Evolutionary conservation across 2,329 filamentous ascomycete species (phyloP), one percentile per base, ranked within the genome.

Genomic region (Fusarium sp.): DNA sequence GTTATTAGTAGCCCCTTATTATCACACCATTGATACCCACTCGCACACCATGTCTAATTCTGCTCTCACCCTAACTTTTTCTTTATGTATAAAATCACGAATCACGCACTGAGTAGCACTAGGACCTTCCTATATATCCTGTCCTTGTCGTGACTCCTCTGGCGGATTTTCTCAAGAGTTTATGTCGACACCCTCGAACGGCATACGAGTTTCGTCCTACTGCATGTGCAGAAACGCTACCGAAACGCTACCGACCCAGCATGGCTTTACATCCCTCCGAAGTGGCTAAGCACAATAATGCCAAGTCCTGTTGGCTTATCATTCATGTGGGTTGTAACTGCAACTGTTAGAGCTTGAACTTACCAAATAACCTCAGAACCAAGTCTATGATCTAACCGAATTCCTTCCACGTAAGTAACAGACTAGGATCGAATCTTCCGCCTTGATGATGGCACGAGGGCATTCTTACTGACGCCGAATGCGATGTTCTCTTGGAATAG

Each of bases 291-390:
- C 70, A 72, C 47, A 72, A 70, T 5, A 59, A 40, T 7, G 42
- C 61, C n/a, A 50, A 56, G 11, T 72, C 70, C 1, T 72, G 70
- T 62, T 72, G 70, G 70, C 35, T 72, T 6, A 59, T 73, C 3
- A 73, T 72, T 16, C 70, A 72, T 42, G 70, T 27, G 62, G 35
- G 61, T 70, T 31, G 8, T 38, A 3, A 62, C 35, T 27, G 11
- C 14, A 13, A 38, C 24, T 13, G 0, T 0, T 4, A 16, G 3
- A 2, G 4, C 7, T 29, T 5, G 6, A 6, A 16, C 65, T 72
- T 11, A 72, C 29, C 1, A 4, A 5, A 6, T 38, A 16, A 13
- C 0, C 3, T 0, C 5, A 72, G 70, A 62, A 62, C 37, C 61
- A 73, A 14, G 70, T 60, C 22, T 72, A 72, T 4, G 60, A 72